phyloP scores from a whole-genome alignment of 2,329 filamentous ascomycete species.

The Fusarium staphyleae region DNA sequence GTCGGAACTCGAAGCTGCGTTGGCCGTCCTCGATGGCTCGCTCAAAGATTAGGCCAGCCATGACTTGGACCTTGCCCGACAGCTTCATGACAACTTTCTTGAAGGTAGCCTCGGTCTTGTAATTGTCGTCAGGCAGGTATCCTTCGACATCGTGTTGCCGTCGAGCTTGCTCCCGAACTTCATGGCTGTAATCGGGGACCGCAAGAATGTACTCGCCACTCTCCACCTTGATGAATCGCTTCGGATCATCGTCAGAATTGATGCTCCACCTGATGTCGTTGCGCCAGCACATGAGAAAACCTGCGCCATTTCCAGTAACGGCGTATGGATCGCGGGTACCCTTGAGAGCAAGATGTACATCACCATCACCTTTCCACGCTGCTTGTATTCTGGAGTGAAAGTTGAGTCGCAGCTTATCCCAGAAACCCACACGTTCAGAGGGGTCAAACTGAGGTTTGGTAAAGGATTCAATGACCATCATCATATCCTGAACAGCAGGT shows the following conservation, averaged over 20 bases:
- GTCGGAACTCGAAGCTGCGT: conserved; percentile 86
- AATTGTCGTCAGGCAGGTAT: conserved; percentile 67
- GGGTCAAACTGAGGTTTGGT: conserved; percentile 94
- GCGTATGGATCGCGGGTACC: conserved; percentile 91
- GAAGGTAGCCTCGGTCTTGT: conserved; percentile 81
- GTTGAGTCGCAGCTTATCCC: conserved; percentile 95
- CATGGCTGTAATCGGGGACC: conserved; percentile 89
- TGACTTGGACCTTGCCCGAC: conserved; percentile 93
- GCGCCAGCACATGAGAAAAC: conserved; percentile 98
- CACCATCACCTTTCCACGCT: conserved; percentile 93
- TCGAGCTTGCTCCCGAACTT: conserved; percentile 72
- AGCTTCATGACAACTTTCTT: conserved; percentile 99
- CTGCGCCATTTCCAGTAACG: conserved; percentile 89
- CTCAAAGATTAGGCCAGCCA: conserved; percentile 91
- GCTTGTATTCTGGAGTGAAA: conserved; percentile 92
- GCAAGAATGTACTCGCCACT: conserved; percentile 95
- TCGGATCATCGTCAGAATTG: conserved; percentile 83
- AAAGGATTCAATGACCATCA: conserved; percentile 98
- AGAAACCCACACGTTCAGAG: conserved; percentile 94
- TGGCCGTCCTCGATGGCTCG: conserved; percentile 74
- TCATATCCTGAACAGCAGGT: conserved; percentile 98
- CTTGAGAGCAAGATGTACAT: conserved; percentile 92
- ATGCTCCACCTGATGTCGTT: conserved; percentile 91
- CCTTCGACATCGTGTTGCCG: conserved; percentile 63
- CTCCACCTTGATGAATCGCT: conserved; percentile 93